phyloP scores from a whole-genome alignment of 1,284 basidiomycete species.

The Boletus mariae region DNA sequence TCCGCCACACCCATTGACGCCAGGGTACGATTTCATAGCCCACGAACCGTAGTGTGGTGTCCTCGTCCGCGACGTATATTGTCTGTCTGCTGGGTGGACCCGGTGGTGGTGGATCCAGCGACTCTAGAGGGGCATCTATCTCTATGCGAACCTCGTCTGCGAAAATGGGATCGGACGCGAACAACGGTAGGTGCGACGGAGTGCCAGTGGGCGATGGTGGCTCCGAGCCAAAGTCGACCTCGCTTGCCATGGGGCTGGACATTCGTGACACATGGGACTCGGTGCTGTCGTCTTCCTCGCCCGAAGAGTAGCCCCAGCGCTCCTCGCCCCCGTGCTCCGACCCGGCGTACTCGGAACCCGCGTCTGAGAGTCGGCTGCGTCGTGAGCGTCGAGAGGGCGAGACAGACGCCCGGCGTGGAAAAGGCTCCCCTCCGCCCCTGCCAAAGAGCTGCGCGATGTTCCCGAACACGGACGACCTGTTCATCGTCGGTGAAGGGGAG shows the following conservation, averaged over 20 bases:
- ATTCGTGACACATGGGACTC: constrained; percentile 32
- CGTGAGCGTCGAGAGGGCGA: constrained; percentile 51
- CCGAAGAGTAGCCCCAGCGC: constrained; percentile 78
- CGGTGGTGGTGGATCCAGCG: constrained; percentile 61
- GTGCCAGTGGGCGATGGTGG: constrained; percentile 53
- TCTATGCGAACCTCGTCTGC: constrained; percentile 78
- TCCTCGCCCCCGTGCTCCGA: constrained; percentile 57
- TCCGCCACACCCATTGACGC: constrained; percentile 71
- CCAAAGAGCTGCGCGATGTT: constrained; percentile 71
- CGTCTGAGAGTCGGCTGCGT: constrained; percentile 52
- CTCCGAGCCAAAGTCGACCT: constrained; percentile 66
- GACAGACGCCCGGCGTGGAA: constrained; percentile 47
- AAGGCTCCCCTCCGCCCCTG: constrained; percentile 40
- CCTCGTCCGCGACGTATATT: constrained; percentile 89
- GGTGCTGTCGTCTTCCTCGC: constrained; percentile 53
- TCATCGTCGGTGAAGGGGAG: constrained; percentile 41
- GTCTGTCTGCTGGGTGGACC: constrained; percentile 84
- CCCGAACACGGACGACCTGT: constrained; percentile 56
- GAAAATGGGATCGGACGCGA: constrained; percentile 72
- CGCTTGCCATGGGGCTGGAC: constrained; percentile 44
- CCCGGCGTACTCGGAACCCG: constrained; percentile 56
- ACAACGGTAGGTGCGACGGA: constrained; percentile 57
- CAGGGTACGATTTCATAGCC: constrained; percentile 77
- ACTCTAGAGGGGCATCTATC: constrained; percentile 61
- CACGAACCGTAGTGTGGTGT: constrained; percentile 83